Conservation (phyloP, 345 rosid genomes). For the Euphorbia lathyris region DNA sequence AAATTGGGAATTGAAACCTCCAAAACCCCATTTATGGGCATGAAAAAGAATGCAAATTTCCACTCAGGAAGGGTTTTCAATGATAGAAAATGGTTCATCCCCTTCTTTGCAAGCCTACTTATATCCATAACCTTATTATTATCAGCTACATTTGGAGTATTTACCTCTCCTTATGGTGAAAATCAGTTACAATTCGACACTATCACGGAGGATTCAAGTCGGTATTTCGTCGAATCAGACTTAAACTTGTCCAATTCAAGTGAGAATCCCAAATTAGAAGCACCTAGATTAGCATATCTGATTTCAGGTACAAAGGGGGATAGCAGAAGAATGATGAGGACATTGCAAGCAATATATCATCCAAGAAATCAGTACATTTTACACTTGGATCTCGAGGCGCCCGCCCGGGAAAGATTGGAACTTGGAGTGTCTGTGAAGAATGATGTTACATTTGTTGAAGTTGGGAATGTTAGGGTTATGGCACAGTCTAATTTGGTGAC, state of each 20-base stretch:
- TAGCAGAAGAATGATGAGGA: conserved; percentile 88
- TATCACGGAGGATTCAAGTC: conserved; percentile 53
- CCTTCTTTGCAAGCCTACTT: conserved; percentile 74
- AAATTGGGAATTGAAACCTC: conserved; percentile 15
- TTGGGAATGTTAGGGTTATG: conserved; percentile 91
- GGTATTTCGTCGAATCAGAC: conserved; percentile 70
- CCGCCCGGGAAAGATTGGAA: conserved; percentile 79
- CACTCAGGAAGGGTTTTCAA: conserved; percentile 62
- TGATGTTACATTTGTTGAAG: conserved; percentile 61
- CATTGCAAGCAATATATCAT: conserved; percentile 88
- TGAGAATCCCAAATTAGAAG: conserved; percentile 28
- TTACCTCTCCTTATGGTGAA: conserved; percentile 39
- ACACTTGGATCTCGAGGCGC: conserved; percentile 93
- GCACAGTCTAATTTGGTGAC: conserved; percentile 87
- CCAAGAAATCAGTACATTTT: conserved; percentile 93
- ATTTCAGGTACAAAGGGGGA: conserved; percentile 96
- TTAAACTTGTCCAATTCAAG: conserved; percentile 37
- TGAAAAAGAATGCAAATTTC: conserved; percentile 57
- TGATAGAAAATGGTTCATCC: conserved; percentile 81
- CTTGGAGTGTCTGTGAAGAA: conserved; percentile 61
- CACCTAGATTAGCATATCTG: conserved; percentile 84
- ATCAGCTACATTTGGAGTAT: conserved; percentile 40
- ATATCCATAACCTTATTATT: conserved; percentile 59
- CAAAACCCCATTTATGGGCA: conserved; percentile 25
- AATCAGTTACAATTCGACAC: conserved; percentile 51